Evolutionary conservation across 768 basidiomycete genomes (phyloP).

Genomic region (Cystobasidiopsis lactophilus): DNA sequence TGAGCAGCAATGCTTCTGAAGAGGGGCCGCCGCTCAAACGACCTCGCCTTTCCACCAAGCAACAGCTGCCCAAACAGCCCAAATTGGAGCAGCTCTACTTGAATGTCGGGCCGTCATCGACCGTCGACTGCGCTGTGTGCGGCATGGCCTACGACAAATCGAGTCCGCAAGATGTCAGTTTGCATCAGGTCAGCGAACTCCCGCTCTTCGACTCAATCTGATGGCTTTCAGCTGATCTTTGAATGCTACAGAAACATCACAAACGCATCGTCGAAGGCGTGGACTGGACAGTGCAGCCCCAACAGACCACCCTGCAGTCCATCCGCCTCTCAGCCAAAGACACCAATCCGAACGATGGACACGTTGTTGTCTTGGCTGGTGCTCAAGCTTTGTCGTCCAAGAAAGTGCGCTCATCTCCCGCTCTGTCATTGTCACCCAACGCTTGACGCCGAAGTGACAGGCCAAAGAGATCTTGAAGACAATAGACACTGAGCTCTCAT

Average conservation of each 20-base stretch:
- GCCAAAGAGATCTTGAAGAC: background rate
- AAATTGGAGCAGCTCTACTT: too few species aligned
- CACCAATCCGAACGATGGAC: background rate
- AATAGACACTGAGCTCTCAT: background rate
- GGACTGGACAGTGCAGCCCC: background rate
- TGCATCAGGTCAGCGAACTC: too few species aligned
- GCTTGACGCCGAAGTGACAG: background rate
- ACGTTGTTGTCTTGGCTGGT: background rate
- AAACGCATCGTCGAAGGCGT: background rate
- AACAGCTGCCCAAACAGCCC: too few species aligned
- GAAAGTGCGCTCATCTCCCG: background rate
- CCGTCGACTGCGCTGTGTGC: too few species aligned
- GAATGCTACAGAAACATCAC: background rate
- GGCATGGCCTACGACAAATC: too few species aligned
- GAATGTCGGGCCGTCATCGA: too few species aligned
- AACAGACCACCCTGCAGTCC: background rate
- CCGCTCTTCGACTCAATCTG: too few species aligned
- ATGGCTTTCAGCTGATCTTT: background rate
- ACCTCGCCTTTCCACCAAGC: too few species aligned
- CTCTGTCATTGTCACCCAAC: background rate
- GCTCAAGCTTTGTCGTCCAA: background rate
- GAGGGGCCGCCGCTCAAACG: too few species aligned
- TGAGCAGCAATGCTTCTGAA: too few species aligned
- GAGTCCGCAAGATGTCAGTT: too few species aligned
- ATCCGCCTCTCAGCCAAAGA: background rate